A percentile compares a stretch with the other conserved stretches of the same genome.
These are phyloP conservation scores for Groenewaldozyma tartarivorans DNA, from an alignment of 805 yeast species.

Conservation along the genomic window DNA sequence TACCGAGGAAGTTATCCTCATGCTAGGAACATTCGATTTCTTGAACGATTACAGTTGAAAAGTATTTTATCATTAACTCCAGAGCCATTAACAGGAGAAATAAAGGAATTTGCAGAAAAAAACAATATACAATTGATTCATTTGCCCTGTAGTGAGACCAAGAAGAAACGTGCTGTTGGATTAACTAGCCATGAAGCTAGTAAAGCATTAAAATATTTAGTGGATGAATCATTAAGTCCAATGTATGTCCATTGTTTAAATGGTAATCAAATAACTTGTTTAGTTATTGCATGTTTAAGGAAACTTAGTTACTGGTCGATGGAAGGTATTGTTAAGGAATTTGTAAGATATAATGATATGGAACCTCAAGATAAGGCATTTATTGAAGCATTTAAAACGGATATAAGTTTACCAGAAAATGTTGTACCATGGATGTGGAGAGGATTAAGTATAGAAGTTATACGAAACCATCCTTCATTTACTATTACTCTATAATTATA, in stretches of 20 bases:
- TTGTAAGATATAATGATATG: slow-evolving; percentile 62
- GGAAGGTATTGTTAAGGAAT: slow-evolving; percentile 80
- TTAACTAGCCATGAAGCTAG: slow-evolving; percentile 55
- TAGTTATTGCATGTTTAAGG: slow-evolving; percentile 78
- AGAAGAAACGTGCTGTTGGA: slow-evolving; percentile 75
- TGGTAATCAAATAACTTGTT: slow-evolving; percentile 80
- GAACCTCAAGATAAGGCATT: slow-evolving; percentile 77
- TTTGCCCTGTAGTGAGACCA: slow-evolving; percentile 48
- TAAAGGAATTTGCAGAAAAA: slow-evolving; percentile 43
- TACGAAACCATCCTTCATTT: slow-evolving; percentile 43
- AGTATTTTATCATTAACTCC: slow-evolving; percentile 78
- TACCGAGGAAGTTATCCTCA: slow-evolving; percentile 87
- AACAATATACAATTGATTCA: slow-evolving; percentile 59
- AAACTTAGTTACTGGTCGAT: slow-evolving; percentile 82
- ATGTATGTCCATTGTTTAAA: slow-evolving; percentile 78
- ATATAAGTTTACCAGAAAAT: slow-evolving; percentile 43
- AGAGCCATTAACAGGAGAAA: slow-evolving; percentile 44
- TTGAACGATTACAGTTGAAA: slow-evolving; percentile 53
- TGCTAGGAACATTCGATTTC: slow-evolving; percentile 57
- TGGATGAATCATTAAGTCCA: slow-evolving; percentile 55
- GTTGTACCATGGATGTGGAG: slow-evolving; percentile 59
- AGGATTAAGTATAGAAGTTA: slow-evolving; percentile 48
- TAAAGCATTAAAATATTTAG: slow-evolving; percentile 48
- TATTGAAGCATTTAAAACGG: slow-evolving; percentile 69
- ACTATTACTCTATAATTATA: too few relatives aligned